phyloP scores from a whole-genome alignment of 768 basidiomycete species.

The Russula griseocarnosa region DNA sequence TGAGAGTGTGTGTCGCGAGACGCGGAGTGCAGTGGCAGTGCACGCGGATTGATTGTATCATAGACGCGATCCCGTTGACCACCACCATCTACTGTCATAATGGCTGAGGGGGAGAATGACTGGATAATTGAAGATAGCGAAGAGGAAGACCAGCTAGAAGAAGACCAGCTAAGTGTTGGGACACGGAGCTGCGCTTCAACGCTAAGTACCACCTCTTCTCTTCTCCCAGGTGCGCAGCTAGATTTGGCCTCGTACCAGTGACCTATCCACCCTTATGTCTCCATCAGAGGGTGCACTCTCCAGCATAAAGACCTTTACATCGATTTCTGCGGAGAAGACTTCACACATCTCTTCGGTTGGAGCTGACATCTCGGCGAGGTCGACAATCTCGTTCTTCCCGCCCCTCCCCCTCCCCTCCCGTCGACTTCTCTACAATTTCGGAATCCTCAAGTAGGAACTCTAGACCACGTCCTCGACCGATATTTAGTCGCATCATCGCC shows the following conservation, averaged over 20 bases:
- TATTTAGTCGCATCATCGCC: conserved; percentile 12
- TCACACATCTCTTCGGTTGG: conserved; percentile 22
- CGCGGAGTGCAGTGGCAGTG: conserved; percentile 7
- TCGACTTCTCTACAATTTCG: conserved; percentile 16
- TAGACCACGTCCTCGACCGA: conserved; percentile 26
- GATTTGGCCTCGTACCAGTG: conserved; percentile 17
- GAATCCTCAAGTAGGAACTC: conserved; percentile 10
- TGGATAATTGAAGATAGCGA: conserved; percentile 29
- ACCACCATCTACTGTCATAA: background rate
- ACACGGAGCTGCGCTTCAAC: too few species aligned
- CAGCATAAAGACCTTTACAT: conserved; percentile 21
- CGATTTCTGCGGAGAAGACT: conserved; percentile 4
- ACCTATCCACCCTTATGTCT: conserved; percentile 10
- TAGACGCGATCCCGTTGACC: background rate
- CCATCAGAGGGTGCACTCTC: conserved; percentile 18
- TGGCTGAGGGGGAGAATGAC: conserved; percentile 8
- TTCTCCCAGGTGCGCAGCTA: conserved; percentile 19
- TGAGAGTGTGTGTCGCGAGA: background rate
- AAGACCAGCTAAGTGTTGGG: too few species aligned
- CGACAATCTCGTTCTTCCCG: conserved; percentile 22
- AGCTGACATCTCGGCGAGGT: background rate
- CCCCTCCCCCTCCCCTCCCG: background rate
- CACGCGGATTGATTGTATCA: background rate
- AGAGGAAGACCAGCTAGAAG: conserved; percentile 26
- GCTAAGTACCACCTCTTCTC: background rate